phyloP scores from a whole-genome alignment of 257 asterid genomes.

The Solanum paucissectum region DNA sequence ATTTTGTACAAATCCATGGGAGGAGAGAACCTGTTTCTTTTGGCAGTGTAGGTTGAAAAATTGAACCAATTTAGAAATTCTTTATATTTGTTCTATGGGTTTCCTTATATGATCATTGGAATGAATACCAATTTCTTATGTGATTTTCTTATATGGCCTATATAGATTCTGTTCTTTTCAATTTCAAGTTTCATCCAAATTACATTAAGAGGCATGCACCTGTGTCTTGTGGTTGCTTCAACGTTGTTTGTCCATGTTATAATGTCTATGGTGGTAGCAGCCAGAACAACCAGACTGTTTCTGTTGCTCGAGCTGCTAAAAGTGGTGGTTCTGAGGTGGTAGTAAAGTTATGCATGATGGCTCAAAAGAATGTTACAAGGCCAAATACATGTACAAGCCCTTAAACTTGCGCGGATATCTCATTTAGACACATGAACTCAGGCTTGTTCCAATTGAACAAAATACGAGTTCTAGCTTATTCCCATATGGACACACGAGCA shows the following conservation, averaged over 20 bases:
- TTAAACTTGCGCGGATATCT: background rate
- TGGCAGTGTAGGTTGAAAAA: background rate
- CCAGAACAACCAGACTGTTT: background rate
- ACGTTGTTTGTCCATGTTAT: background rate
- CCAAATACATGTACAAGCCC: background rate
- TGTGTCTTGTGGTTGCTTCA: background rate
- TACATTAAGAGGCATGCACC: background rate
- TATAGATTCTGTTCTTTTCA: background rate
- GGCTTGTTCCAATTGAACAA: background rate
- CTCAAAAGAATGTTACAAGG: background rate
- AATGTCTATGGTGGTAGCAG: background rate
- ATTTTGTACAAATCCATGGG: background rate
- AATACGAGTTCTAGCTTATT: too few species aligned
- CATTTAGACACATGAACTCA: background rate
- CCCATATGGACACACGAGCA: too few species aligned
- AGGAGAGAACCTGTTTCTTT: background rate
- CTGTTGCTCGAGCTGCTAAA: background rate
- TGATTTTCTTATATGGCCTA: background rate
- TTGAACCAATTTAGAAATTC: background rate
- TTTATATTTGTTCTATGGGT: background rate
- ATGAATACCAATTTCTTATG: background rate
- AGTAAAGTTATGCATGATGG: background rate
- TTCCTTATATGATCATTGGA: background rate
- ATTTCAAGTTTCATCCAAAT: background rate
- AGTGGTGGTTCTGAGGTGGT: background rate